Base-by-base conservation (phyloP, 2,329 filamentous ascomycete genomes). In the Hirsutella rhossiliensis region DNA sequence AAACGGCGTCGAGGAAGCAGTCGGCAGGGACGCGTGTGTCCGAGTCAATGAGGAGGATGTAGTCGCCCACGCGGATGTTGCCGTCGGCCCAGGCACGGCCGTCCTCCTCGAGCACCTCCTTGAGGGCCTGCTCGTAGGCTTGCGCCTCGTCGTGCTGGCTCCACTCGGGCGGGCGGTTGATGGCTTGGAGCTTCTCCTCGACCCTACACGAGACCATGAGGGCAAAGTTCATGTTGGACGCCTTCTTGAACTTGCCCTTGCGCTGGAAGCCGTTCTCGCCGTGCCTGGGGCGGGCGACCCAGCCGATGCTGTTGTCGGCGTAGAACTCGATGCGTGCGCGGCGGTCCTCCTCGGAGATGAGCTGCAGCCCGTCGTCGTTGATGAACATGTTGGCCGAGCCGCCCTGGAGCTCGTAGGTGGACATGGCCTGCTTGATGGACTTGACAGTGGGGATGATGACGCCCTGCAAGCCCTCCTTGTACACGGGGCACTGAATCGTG, bases 401-500 rank as follows among this genome's bases (percentile, higher is more conserved):
- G 49, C 83, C 83, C 56, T 87, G 82, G 17, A 85, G 69, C 57
- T 87, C 83, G 55, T 87, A 87, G 0, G 80, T 85, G 29, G 80
- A 82, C 57, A 87, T 86, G 49, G 82, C 82, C 53, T 82, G 75
- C 64, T 87, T 87, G 63, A 89, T 74, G 2, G 84, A 88, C 55
- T 78, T 79, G 54, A 89, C 76, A 0, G 85, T 90, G 8, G 85
- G 85, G 18, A 72, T 75, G 54, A 89, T 88, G 61, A 94, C 87
- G 48, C 71, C 77, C 31, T 67, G 66, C 3, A 94, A 71, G 50
- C 86, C 85, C 60, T 94, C 87, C 61, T 90, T 92, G 68, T 92
- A 94, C 0, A 94, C 84, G 5, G 87, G 87, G 60, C 85, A 89
- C 57, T 94, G 87, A 37, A 94, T 84, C 3, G 85, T 90, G 50